phyloP scores from a whole-genome alignment of 177 flowering plant genomes.

The Vitis hybrid region DNA sequence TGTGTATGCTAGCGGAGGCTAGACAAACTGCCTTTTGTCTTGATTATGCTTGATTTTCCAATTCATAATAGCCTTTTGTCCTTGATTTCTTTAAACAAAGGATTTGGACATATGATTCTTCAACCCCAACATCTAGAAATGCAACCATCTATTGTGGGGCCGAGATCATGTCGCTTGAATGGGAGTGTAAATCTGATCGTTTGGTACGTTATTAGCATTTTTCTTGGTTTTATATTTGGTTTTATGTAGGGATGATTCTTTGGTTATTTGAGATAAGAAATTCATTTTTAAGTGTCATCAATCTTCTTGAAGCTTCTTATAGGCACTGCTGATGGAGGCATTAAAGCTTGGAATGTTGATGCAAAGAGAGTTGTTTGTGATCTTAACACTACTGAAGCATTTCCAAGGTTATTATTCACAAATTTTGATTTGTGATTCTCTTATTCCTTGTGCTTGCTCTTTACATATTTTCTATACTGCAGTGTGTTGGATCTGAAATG shows the following conservation, averaged over 20 bases:
- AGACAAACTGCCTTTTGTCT: neutral
- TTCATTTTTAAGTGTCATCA: conserved; percentile 19
- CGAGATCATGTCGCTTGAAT: conserved; percentile 90
- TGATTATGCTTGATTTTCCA: neutral
- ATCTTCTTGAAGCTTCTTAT: conserved; percentile 81
- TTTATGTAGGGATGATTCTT: conserved; percentile 7
- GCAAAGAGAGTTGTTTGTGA: conserved; percentile 99
- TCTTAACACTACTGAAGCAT: conserved; percentile 68
- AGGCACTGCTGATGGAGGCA: conserved; percentile 91
- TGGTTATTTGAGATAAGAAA: neutral
- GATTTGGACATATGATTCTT: conserved; percentile 95
- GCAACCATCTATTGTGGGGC: conserved; percentile 97
- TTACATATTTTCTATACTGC: conserved; percentile 28
- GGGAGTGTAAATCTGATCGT: conserved; percentile 97
- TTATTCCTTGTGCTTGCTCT: conserved; percentile 1
- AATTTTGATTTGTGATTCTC: neutral
- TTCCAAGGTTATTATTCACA: conserved; percentile 56
- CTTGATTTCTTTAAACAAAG: conserved; percentile 30
- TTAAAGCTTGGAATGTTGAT: conserved; percentile 99
- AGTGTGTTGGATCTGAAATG: conserved; percentile 92
- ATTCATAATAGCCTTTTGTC: conserved; percentile 5
- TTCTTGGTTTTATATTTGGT: conserved; percentile 4
- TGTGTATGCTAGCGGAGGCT: neutral
- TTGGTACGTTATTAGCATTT: conserved; percentile 48
- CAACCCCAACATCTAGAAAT: conserved; percentile 80